Evolutionary conservation across 257 asterid genomes (phyloP), one percentile per base, ranked within the genome.

Genomic region (Schizonepeta tenuifolia): DNA sequence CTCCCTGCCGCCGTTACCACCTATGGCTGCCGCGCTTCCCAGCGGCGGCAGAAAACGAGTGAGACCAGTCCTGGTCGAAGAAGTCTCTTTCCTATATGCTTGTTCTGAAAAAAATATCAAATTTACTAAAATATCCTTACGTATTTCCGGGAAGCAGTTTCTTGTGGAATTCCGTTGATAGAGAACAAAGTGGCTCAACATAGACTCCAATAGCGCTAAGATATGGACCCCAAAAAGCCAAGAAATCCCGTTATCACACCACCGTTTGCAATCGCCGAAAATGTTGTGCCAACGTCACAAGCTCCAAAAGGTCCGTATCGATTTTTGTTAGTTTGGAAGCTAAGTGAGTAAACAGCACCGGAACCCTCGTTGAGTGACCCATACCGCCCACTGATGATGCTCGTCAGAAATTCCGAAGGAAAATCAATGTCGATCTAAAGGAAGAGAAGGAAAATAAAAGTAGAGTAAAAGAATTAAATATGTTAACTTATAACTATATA

Each of bases 361-460:
- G 24, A 6, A 7, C 3, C 2, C 1, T 3, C 1, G 2, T 12
- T n/a, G 9, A 43, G 0, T 6, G 4, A 6, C 11, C 57, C 5
- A 9, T 51, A 6, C 1, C 40, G 18, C 24, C 64, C 73, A 11
- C 65, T 69, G 0, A 69, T 69, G 0, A 54, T 35, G 38, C 73
- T 65, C 2, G 54, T 54, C 43, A 69, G n/a, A 41, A 11, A 69
- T 17, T 69, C 74, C 1, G 65, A 6, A 6, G 65, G 74, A 10
- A 40, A 69, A 22, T 69, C 56, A 11, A 69, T 36, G 5, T 7
- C 13, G 12, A 68, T 14, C 73, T 68, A 13, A 1, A 43, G n/a
- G 8, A n/a, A 43, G n/a, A 11, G 15, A 41, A 10, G 6, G n/a
- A 43, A 10, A 43, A 43, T 13, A 9, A 13, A 43, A 4, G 4